Conservation (phyloP, 345 rosid species). For the Citrus inodora region DNA sequence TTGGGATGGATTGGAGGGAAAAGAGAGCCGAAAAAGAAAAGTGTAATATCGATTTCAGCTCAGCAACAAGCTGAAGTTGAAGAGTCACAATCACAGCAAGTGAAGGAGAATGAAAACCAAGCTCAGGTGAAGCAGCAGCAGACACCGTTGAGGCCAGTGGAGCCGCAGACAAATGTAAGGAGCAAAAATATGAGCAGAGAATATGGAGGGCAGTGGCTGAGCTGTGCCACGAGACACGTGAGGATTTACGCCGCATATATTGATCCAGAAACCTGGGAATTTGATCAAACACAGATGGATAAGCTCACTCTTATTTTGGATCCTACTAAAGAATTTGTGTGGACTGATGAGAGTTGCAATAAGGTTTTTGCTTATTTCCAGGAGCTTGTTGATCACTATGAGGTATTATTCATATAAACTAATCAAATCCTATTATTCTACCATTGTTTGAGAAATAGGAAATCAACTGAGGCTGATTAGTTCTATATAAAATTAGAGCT, state of each 20-base stretch:
- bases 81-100: slow-evolving; percentile 22
- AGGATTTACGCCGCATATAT: slow-evolving; percentile 79
- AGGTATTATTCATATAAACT: slow-evolving; percentile 37
- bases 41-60: slow-evolving; percentile 29
- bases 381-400: slow-evolving; percentile 96
- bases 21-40: slow-evolving; percentile 12
- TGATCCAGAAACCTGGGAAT: slow-evolving; percentile 65
- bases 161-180: slow-evolving; percentile 67
- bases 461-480: neutral
- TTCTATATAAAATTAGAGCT: neutral
- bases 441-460: neutral
- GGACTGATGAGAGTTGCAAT: slow-evolving; percentile 68
- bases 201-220: slow-evolving; percentile 76
- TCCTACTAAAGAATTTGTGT: slow-evolving; percentile 74
- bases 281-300: slow-evolving; percentile 81
- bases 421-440: neutral
- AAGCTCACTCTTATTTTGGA: slow-evolving; percentile 89
- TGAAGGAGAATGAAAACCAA: slow-evolving; percentile 13
- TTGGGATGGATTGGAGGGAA: slow-evolving; percentile 27
- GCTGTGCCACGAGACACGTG: slow-evolving; percentile 67
- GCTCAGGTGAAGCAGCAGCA: slow-evolving; percentile 31
- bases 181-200: slow-evolving; percentile 70
- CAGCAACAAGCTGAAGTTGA: slow-evolving; percentile 44
- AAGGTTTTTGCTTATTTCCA: slow-evolving; percentile 78
- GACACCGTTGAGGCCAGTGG: slow-evolving; percentile 73